Conservation (phyloP, 768 basidiomycete species). For the Candolleomyces aberdarensis region DNA sequence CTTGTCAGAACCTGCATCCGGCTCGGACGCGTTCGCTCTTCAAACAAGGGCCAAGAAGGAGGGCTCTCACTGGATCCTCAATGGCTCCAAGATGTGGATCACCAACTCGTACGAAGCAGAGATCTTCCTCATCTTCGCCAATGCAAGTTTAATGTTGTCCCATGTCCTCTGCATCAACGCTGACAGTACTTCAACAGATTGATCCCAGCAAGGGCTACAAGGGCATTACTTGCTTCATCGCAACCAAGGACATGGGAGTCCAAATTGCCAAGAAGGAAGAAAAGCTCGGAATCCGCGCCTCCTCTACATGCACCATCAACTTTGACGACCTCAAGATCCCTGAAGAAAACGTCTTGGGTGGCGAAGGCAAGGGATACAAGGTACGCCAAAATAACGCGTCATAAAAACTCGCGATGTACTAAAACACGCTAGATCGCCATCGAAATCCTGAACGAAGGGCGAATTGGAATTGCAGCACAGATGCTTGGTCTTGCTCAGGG, state of each 20-base stretch:
- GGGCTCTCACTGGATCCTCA: constrained; percentile 81
- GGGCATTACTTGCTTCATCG: constrained; percentile 97
- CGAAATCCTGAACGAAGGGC: constrained; percentile 94
- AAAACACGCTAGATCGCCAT: constrained; percentile 69
- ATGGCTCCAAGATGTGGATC: constrained; percentile 99
- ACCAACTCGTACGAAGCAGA: constrained; percentile 94
- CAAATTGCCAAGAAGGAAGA: constrained; percentile 98
- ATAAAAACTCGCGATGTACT: background rate
- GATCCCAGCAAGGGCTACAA: constrained; percentile 96
- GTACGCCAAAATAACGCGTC: constrained; percentile 22
- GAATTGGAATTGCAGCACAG: constrained; percentile 97
- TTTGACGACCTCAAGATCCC: constrained; percentile 90
- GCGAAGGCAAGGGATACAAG: constrained; percentile 91
- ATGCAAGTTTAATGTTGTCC: constrained; percentile 44
- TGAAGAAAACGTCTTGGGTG: constrained; percentile 88
- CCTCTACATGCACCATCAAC: constrained; percentile 90
- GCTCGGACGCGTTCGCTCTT: constrained; percentile 95
- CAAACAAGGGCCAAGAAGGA: constrained; percentile 90
- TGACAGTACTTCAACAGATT: constrained; percentile 33
- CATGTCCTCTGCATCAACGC: background rate
- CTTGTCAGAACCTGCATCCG: constrained; percentile 87
- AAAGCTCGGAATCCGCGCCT: constrained; percentile 95
- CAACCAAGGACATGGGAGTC: constrained; percentile 95
- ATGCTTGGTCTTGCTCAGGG: constrained; percentile 99
- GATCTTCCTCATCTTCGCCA: constrained; percentile 93